Base-by-base conservation (phyloP, 768 basidiomycete species). In the Agaricus subrufescens region DNA sequence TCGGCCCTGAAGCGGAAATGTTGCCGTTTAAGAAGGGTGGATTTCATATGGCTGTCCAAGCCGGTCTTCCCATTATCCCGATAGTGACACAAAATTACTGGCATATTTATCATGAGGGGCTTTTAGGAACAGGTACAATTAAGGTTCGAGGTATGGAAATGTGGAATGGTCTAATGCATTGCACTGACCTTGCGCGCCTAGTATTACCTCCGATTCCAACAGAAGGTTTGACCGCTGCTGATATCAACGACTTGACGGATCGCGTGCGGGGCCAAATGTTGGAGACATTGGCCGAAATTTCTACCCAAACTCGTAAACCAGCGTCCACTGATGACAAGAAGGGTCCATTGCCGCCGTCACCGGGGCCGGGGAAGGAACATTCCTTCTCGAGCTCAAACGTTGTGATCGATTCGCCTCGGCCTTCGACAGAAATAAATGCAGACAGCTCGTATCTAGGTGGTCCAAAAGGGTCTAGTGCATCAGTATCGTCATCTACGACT, bases 11-110 rank as follows among this genome's bases (percentile, higher is more conserved):
- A 31, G 80, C 88, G 7, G 79, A 82, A 31, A 72, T 99, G 67
- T 77, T 90, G 4, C 88, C 92, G 2, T 87, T 99, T 77, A 99
- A 99, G 79, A 99, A 98, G 71, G 97, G 97, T 40, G 95, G 94
- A 3, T 98, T 98, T 78, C 94, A 98, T 67, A 81, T 98, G 49
- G 97, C 97, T 29, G 80, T 98, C 26, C 87, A 94, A 71, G 86
- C 92, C 11, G 85, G 89, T 30, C 80, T 98, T 46, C 96, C 97
- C 5, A 87, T 99, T 64, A 81, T 91, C 30, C 96, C 97, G 5
- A 81, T 99, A 50, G 87, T 98, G 2, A 84, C 85, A 50, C 94
- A 98, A 75, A 98, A 98, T 69, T 99, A 98, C 68, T 91, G 91
- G 81, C 73, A 82, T 59, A 62, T 96, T 46, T 98, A 97, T 69